phyloP scores from a whole-genome alignment of 2,329 filamentous ascomycete species.

The Trichophyton schoenleinii region DNA sequence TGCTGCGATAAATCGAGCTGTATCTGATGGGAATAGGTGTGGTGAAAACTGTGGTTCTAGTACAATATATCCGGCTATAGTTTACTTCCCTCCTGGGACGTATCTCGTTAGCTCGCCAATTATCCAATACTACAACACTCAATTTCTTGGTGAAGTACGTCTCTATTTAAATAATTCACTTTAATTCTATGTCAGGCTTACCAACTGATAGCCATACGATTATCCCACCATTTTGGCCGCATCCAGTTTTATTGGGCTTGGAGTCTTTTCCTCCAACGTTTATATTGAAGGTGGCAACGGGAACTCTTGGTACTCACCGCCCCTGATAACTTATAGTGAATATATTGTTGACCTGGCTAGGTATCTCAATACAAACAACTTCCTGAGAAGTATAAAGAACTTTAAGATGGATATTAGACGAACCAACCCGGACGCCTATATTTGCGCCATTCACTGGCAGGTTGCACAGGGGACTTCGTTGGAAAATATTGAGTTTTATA shows the following conservation, averaged over 20 bases:
- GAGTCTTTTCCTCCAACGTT: slow-evolving; percentile 16
- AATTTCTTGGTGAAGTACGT: slow-evolving; percentile 15
- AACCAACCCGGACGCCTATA: too few species aligned
- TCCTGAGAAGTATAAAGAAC: too few species aligned
- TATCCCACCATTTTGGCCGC: slow-evolving; percentile 16
- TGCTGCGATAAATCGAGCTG: slow-evolving; percentile 70
- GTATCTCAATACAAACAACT: too few species aligned
- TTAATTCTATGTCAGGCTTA: neutral
- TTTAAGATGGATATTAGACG: too few species aligned
- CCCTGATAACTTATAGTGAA: too few species aligned
- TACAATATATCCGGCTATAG: slow-evolving; percentile 64
- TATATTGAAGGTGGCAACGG: slow-evolving; percentile 8
- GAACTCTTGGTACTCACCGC: too few species aligned
- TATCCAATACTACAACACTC: slow-evolving; percentile 18
- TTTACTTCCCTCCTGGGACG: slow-evolving; percentile 60
- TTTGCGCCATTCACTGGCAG: too few species aligned
- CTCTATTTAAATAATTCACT: neutral
- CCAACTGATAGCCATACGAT: neutral
- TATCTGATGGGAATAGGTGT: slow-evolving; percentile 52
- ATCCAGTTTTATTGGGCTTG: slow-evolving; percentile 16
- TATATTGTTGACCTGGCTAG: too few species aligned
- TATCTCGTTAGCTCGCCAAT: slow-evolving; percentile 17
- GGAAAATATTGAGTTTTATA: too few species aligned
- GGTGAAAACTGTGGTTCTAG: slow-evolving; percentile 69
- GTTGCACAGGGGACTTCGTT: too few species aligned